Conservation (phyloP, 164 flowering plant species). For the Saururus chinensis region DNA sequence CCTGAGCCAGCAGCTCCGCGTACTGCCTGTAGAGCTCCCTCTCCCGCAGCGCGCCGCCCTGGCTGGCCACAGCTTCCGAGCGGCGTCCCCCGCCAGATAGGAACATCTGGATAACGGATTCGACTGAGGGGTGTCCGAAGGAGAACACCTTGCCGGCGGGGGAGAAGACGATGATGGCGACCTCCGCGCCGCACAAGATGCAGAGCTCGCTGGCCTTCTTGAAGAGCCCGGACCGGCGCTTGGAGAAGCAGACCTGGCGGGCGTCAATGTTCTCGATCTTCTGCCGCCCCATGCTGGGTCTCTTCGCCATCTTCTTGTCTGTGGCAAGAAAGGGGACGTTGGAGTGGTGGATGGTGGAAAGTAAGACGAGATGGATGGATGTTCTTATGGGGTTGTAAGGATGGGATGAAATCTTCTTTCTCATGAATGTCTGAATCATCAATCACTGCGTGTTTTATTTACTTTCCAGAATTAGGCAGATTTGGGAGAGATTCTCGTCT, state of each 20-base stretch:
- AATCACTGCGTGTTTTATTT: no score
- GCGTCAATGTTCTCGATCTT: conserved; percentile 7
- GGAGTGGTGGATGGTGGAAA: no score
- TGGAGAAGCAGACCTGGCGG: conserved; percentile 7
- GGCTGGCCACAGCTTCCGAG: background rate
- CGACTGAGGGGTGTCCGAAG: conserved; percentile 5
- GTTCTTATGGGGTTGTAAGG: no score
- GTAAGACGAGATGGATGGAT: no score
- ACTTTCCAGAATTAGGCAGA: no score
- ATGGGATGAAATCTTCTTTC: no score
- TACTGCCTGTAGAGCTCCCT: background rate
- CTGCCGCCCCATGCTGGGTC: conserved; percentile 1
- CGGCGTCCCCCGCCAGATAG: background rate
- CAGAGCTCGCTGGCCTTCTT: conserved; percentile 9
- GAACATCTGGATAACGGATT: background rate
- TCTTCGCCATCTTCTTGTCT: background rate
- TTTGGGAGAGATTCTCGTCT: no score
- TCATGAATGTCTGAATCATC: no score
- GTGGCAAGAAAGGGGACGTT: no score
- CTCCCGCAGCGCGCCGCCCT: background rate
- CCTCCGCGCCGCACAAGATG: conserved; percentile 2
- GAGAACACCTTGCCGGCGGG: conserved; percentile 3
- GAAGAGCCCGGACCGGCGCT: conserved; percentile 1
- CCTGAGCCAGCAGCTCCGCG: background rate
- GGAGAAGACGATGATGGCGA: conserved; percentile 7